Percentiles rank a stretch among this genome's conserved stretches.
Conservation (phyloP, 1,284 basidiomycete species). For the Porodaedalea pini region DNA sequence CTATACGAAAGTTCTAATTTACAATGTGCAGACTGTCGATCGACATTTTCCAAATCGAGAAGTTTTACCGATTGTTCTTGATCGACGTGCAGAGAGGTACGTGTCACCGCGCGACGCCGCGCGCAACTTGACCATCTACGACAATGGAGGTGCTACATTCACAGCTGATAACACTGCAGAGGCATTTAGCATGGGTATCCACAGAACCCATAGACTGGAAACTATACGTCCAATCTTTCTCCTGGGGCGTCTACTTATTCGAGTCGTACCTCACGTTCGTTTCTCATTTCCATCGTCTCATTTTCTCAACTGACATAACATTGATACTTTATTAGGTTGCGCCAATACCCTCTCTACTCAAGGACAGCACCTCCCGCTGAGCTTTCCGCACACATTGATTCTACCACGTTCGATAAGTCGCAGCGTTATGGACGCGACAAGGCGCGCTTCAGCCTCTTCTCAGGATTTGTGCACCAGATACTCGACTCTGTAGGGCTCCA, state of each 20-base stretch:
- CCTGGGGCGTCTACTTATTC: conserved; percentile 77
- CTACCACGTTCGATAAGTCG: conserved; percentile 81
- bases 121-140: background rate
- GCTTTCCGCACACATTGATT: conserved; percentile 69
- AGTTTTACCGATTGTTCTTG: no score
- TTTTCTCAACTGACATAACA: background rate
- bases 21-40: no score
- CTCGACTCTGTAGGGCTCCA: conserved; percentile 73
- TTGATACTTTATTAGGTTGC: conserved; percentile 44
- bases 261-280: conserved; percentile 73
- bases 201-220: conserved; percentile 68
- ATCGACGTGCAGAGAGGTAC: background rate
- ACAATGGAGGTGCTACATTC: conserved; percentile 26
- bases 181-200: conserved; percentile 50
- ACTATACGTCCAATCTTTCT: conserved; percentile 65
- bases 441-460: conserved; percentile 77
- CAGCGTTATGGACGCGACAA: conserved; percentile 92
- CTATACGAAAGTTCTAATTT: no score
- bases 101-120: background rate
- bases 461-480: conserved; percentile 69
- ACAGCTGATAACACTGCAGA: conserved; percentile 20
- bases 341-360: conserved; percentile 83
- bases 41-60: no score
- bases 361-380: conserved; percentile 75
- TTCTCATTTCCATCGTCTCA: background rate